phyloP scores from a whole-genome alignment of 2,329 filamentous ascomycete genomes.

The Aspergillus costaricaensis region DNA sequence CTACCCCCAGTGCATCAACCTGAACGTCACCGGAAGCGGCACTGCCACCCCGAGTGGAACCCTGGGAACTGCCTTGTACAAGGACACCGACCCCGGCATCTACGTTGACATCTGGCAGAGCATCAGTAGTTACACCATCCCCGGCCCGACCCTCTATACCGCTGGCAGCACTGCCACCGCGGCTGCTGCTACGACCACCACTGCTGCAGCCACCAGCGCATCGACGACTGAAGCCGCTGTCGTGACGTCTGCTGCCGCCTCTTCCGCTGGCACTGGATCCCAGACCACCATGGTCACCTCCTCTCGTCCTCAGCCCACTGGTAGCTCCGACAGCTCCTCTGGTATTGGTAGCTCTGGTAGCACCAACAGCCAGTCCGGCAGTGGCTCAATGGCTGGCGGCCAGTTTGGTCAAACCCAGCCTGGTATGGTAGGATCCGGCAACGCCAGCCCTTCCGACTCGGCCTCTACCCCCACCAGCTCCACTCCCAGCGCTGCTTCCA shows the following conservation, averaged over 20 bases:
- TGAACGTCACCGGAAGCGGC: constrained; percentile 57
- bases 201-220: background rate
- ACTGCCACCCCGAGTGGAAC: constrained; percentile 48
- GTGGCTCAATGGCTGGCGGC: background rate
- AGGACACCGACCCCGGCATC: constrained; percentile 56
- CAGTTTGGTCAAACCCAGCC: background rate
- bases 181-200: background rate
- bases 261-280: background rate
- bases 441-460: background rate
- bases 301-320: background rate
- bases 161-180: constrained; percentile 7
- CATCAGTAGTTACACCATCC: constrained; percentile 50
- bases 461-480: background rate
- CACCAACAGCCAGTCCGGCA: background rate
- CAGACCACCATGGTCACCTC: background rate
- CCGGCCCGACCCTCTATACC: constrained; percentile 44
- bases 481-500: background rate
- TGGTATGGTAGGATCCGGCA: background rate
- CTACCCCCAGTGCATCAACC: constrained; percentile 59
- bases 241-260: background rate
- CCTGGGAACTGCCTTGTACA: constrained; percentile 56
- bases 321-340: background rate
- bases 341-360: background rate
- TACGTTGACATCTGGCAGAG: constrained; percentile 57
- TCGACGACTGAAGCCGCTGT: background rate